Conservation (phyloP, 164 flowering plant genomes). For the Tetracentron sinense region DNA sequence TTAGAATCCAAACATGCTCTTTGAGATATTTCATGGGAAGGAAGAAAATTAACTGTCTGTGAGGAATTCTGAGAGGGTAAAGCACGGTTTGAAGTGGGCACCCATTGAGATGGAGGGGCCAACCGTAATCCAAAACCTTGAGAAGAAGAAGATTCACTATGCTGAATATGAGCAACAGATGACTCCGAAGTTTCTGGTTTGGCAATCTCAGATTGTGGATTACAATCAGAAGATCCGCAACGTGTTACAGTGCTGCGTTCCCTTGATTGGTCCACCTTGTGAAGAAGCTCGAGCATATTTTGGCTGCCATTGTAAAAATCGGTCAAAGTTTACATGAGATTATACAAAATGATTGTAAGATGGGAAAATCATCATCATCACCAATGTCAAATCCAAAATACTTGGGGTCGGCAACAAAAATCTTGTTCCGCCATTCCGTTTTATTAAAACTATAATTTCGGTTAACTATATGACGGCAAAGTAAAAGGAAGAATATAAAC, state of each 20-base stretch:
- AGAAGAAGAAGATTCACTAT: constrained; percentile 45
- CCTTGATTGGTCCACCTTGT: constrained; percentile 74
- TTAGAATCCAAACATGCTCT: constrained; percentile 29
- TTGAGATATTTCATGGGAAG: constrained; percentile 26
- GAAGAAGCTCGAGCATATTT: constrained; percentile 89
- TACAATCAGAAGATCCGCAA: constrained; percentile 37
- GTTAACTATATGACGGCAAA: too few relatives aligned
- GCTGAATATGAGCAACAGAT: constrained; percentile 42
- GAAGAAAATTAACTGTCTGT: constrained; percentile 25
- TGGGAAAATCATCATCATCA: background rate
- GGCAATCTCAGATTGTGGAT: constrained; percentile 35
- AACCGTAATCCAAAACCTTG: constrained; percentile 73
- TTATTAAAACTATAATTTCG: too few relatives aligned
- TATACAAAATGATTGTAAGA: background rate
- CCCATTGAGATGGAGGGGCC: constrained; percentile 64
- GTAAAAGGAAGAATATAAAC: background rate
- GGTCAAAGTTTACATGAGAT: background rate
- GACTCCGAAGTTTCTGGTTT: constrained; percentile 41
- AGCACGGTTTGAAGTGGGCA: constrained; percentile 31
- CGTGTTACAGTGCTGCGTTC: constrained; percentile 30
- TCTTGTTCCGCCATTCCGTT: too few relatives aligned
- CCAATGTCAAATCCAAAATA: too few relatives aligned
- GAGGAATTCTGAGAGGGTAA: constrained; percentile 33
- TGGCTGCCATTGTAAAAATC: constrained; percentile 43
- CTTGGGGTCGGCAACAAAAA: too few relatives aligned